A percentile compares a stretch with the other conserved stretches of the same genome.
Evolutionary conservation across 306 rosid genomes (phyloP).

Genomic region (Trifolium pratense): DNA sequence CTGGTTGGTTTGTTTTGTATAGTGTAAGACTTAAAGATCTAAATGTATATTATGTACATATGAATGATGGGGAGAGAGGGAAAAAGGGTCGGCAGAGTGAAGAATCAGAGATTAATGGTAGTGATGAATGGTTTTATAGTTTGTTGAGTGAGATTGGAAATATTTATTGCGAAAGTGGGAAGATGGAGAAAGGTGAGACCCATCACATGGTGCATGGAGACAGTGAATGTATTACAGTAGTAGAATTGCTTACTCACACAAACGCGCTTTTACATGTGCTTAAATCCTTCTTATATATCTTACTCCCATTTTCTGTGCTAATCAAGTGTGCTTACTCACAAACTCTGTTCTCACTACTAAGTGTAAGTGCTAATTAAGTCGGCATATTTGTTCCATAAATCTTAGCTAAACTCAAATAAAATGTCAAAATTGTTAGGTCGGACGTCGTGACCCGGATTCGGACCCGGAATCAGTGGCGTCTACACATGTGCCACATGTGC

Average conservation of each 20-base stretch:
- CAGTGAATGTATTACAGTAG: not conserved
- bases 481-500: no score
- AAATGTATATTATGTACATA: slow-evolving; percentile 29
- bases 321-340: no score
- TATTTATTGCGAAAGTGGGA: slow-evolving; percentile 45
- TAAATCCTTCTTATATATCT: not conserved
- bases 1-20: not conserved
- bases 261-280: slow-evolving; percentile 47
- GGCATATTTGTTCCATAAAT: no score
- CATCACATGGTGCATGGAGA: slow-evolving; percentile 49
- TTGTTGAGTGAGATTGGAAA: slow-evolving; percentile 39
- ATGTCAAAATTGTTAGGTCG: no score
- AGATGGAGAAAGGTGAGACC: slow-evolving; percentile 33
- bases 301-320: no score
- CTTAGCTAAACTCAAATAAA: no score
- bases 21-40: not conserved
- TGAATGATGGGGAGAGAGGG: slow-evolving; percentile 1
- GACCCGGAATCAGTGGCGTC: no score
- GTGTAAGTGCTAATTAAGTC: no score
- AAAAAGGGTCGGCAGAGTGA: not conserved
- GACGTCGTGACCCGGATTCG: no score
- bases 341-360: no score
- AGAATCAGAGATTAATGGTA: not conserved
- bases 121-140: slow-evolving; percentile 28
- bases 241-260: slow-evolving; percentile 28